Evolutionary conservation across 1,284 basidiomycete species (phyloP), one percentile per base, ranked within the genome.

Genomic region (Leccinum cinnamomeum): DNA sequence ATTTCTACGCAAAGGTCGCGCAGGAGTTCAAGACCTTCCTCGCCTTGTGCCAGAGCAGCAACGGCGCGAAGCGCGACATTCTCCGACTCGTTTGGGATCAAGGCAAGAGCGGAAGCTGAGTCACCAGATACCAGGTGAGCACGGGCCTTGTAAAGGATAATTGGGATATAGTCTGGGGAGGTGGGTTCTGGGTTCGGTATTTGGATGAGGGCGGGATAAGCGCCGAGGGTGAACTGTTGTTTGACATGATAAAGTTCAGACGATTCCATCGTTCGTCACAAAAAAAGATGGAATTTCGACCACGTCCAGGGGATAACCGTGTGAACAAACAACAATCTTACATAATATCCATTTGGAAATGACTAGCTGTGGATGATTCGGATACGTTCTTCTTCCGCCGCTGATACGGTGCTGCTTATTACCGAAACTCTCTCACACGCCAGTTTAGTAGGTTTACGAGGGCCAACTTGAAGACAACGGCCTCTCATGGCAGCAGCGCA

Each of bases 1-100:
- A 91, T 85, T 75, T 97, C 95, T 5, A 96, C 84, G 51, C 89
- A 86, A 20, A 96, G 75, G 76, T 97, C 95, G 23, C 95, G 84
- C 37, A 96, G 79, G 71, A 91, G 86, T 70, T 95, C 94, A 3
- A 97, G 80, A 12, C 86, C 82, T 6, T 85, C 77, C 53, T 91
- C 88, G 41, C 79, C 81, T 20, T 81, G 81, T 11, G 93, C 89
- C 58, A 97, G 81, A 1, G 90, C 84, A 12, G 81, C 77, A 25
- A 90, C 84, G 11, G 94, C 91, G 69, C 88, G 90, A 51, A 91
- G 73, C 0, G 90, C 80, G 39, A 91, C 78, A 65, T 89, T 87
- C 44, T 89, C 85, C 2, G 86, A 77, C 41, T 81, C 81, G n/a
- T 77, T 68, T 41, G 89, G 84, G 23, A 90, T 72, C 41, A 91